Conservation (phyloP, 257 asterid genomes). For the Jacaranda mimosifolia region DNA sequence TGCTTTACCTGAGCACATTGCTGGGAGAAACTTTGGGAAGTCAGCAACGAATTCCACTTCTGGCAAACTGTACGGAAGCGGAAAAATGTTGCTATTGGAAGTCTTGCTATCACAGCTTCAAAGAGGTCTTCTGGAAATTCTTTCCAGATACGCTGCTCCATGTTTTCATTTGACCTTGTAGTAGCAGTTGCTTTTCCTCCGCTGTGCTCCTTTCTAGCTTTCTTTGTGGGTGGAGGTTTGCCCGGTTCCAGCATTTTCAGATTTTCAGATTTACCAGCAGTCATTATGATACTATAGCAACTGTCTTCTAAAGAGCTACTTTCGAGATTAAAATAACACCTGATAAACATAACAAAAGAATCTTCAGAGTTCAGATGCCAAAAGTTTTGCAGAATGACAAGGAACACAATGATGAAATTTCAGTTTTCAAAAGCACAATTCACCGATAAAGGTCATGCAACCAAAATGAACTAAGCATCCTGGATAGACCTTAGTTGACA, state of each 20-base stretch:
- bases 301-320: conserved; percentile 58
- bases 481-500: not conserved
- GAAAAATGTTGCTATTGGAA: conserved; percentile 82
- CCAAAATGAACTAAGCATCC: conserved; percentile 6
- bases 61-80: conserved; percentile 79
- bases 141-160: conserved; percentile 86
- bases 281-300: conserved; percentile 72
- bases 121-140: conserved; percentile 95
- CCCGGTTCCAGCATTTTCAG: conserved; percentile 89
- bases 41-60: conserved; percentile 82
- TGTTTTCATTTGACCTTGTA: conserved; percentile 49
- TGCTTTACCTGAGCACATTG: conserved; percentile 71
- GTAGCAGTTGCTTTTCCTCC: conserved; percentile 56
- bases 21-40: conserved; percentile 80
- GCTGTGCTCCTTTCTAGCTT: conserved; percentile 67
- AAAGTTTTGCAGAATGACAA: conserved; percentile 14
- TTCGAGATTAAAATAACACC: conserved; percentile 73
- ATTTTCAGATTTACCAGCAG: conserved; percentile 79
- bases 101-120: conserved; percentile 90
- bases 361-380: conserved; percentile 47
- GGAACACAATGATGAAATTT: conserved; percentile 10
- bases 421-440: conserved; percentile 15
- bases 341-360: conserved; percentile 39
- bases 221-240: conserved; percentile 82
- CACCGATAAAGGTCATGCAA: not conserved